Evolutionary conservation across 768 basidiomycete species (phyloP), one percentile per base, ranked within the genome.

Genomic region (Lentinula lateritia): DNA sequence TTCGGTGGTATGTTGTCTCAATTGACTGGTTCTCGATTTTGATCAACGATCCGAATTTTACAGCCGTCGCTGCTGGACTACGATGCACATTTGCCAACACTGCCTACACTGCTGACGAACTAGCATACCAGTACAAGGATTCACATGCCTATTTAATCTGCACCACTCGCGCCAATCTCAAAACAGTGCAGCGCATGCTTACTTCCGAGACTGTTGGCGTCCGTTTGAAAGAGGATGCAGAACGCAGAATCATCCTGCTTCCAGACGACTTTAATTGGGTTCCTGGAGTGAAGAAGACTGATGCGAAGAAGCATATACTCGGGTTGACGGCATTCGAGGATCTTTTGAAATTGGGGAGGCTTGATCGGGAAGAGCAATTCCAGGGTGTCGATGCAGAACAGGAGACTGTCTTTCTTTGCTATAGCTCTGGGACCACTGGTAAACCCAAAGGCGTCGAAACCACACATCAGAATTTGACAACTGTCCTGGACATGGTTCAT

Each of bases 401-500:
- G 58, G 85, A 89, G 66, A 90, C 90, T 0, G 71, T 76, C 3
- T 84, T 83, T 64, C 68, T 92, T 42, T 90, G 87, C 61, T 91
- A 91, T 48, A 63, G 62, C 41, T 63, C 62, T 20, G 91, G 91
- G 5, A 93, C 91, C 0, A 91, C 89, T 0, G 89, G 91, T 1
- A 85, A 85, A 64, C 86, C 92, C 2, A 94, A 93, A 72, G 92
- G 35, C 41, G 6, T 61, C 10, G 63, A 85, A 83, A 87, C 87
- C 0, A 88, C 85, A 0, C 87, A 88, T 69, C 76, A 81, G 61
- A 93, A 93, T 66, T 70, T 93, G 52, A 84, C 81, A 0, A 76
- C 85, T 9, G 77, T 88, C 54, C 66, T 87, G 5, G 76, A 80
- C 52, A 85, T 86, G 18, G 71, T 85, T 41, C 70, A 64, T 35